Evolutionary conservation across 148 eudicot species (phyloP), one percentile per base, ranked within the genome.

Genomic region (Linanthus parryae): DNA sequence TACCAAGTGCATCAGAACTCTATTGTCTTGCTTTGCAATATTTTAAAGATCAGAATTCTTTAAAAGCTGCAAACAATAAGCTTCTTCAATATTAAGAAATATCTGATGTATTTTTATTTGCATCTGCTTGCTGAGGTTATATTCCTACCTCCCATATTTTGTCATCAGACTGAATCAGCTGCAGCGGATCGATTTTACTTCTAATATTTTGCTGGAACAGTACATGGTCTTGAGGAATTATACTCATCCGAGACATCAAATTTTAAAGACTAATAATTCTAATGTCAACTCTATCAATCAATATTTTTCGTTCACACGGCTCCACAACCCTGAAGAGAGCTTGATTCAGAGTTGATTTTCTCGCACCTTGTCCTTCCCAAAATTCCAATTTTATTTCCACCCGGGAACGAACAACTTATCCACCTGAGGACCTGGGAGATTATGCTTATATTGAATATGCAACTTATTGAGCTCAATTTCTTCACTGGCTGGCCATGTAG

Each of bases 131-230:
- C n/a, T n/a, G n/a, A n/a, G n/a, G n/a, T n/a, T n/a, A n/a, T n/a
- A n/a, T n/a, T n/a, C n/a, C n/a, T 64, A 84, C 94, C 80, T 73
- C 76, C 94, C 94, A 84, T 9, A 84, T 84, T 19, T 81, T 72
- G 3, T 67, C 68, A 60, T 84, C 94, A 7, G 78, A 58, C 46
- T 78, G 82, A n/a, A n/a, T n/a, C 57, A 78, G 70, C 17, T 62
- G 61, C 16, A 75, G 71, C 8, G 94, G 88, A 53, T 84, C 94
- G 24, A 84, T 72, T 56, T 84, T 84, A 12, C 67, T 53, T 54
- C 94, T 70, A 10, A 84, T 62, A 8, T 77, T 81, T 46, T 83
- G 88, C 62, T 84, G 84, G 61, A 84, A 84, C 54, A 84, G 63
- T 12, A 76, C 71, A 19, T 88, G 94, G 29, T 84, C 94, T 69